Conservation (phyloP, 1,139 yeast genomes). For the Yarrowia galli region DNA sequence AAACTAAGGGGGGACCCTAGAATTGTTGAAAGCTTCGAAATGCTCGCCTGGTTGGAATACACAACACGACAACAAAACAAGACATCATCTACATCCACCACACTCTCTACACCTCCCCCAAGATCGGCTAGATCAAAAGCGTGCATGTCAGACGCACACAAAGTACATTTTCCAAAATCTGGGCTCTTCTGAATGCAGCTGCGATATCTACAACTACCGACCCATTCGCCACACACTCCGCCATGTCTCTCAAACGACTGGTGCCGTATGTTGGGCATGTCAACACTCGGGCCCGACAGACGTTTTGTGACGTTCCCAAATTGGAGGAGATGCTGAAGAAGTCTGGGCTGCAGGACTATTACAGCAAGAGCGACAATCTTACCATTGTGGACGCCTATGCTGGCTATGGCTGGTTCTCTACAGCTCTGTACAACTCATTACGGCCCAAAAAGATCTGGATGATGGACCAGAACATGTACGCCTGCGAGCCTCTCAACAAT, state of each 20-base stretch:
- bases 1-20: too few species aligned
- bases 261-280: not conserved
- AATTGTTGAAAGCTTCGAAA: too few species aligned
- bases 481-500: not conserved
- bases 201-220: too few species aligned
- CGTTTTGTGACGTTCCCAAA: not conserved
- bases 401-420: slow-evolving; percentile 13
- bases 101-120: too few species aligned
- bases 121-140: too few species aligned
- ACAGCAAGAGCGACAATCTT: not conserved
- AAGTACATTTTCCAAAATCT: not conserved
- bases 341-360: slow-evolving; percentile 5
- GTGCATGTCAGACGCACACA: not conserved
- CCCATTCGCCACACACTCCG: too few species aligned
- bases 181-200: too few species aligned
- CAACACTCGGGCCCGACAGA: slow-evolving; percentile 7
- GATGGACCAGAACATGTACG: not conserved
- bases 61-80: too few species aligned
- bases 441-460: slow-evolving; percentile 4
- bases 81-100: too few species aligned
- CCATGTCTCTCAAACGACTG: not conserved
- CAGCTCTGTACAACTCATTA: slow-evolving; percentile 17
- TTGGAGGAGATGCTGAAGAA: not conserved
- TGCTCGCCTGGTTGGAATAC: too few species aligned
- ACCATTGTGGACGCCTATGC: slow-evolving; percentile 37